These are phyloP conservation scores for Xerocomellus chrysenteron DNA, from an alignment of 768 basidiomycete genomes.

Conservation along the genomic window DNA sequence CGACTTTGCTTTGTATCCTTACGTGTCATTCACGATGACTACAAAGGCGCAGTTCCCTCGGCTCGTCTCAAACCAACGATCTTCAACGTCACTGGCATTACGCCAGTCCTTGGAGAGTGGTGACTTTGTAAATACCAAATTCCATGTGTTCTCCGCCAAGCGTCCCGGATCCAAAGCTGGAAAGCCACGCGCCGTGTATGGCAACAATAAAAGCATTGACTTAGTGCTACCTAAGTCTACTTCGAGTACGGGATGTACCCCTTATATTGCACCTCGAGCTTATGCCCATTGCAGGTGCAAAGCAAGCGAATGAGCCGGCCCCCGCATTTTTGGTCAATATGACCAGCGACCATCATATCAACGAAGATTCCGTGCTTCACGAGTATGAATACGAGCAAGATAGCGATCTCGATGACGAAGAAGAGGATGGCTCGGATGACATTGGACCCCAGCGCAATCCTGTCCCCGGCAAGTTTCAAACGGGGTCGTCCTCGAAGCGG, in stretches of 20 bases:
- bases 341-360: conserved; percentile 21
- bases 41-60: conserved; percentile 17
- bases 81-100: conserved; percentile 18
- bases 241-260: background rate
- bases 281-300: conserved; percentile 4
- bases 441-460: no score
- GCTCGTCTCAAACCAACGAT: conserved; percentile 12
- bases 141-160: conserved; percentile 27
- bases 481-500: conserved; percentile 1
- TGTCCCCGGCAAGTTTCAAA: background rate
- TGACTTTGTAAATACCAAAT: conserved; percentile 29
- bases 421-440: background rate
- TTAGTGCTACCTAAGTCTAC: conserved; percentile 17
- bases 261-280: background rate
- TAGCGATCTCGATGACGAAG: conserved; percentile 32
- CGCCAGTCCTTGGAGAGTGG: conserved; percentile 25
- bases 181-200: conserved; percentile 26
- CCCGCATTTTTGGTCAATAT: conserved; percentile 20
- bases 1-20: conserved; percentile 16
- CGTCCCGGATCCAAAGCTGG: conserved; percentile 9
- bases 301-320: background rate
- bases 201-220: conserved; percentile 19
- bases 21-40: conserved; percentile 19
- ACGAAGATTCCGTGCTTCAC: conserved; percentile 20
- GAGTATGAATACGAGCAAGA: conserved; percentile 29